phyloP scores from a whole-genome alignment of 140 eudicot genomes.

The Anethum foeniculum region DNA sequence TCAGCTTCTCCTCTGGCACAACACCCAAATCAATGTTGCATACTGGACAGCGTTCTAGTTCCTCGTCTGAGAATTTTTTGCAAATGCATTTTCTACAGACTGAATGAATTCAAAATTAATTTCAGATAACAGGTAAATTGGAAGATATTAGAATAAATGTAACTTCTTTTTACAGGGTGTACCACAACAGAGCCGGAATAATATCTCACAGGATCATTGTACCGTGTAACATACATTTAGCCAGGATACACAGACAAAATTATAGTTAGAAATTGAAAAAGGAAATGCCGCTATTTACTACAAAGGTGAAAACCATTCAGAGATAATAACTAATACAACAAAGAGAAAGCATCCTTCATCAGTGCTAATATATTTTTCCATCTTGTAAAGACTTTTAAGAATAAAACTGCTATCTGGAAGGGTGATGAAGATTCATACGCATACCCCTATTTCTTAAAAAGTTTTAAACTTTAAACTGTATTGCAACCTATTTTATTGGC shows the following conservation, averaged over 20 bases:
- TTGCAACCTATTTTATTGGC: background rate
- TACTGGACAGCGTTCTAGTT: slow-evolving; percentile 73
- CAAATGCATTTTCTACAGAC: slow-evolving; percentile 92
- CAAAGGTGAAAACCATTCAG: background rate
- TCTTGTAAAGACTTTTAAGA: background rate
- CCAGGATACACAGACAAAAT: background rate
- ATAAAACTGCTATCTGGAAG: background rate
- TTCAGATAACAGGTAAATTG: slow-evolving; percentile 7
- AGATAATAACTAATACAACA: background rate
- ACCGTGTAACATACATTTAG: background rate
- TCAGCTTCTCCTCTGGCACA: slow-evolving; percentile 74
- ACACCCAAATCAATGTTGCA: slow-evolving; percentile 70
- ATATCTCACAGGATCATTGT: background rate
- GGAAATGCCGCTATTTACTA: background rate
- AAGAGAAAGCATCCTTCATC: background rate
- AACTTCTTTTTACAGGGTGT: background rate
- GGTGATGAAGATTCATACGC: background rate
- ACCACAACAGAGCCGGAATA: background rate
- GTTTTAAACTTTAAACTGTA: background rate
- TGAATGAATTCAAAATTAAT: slow-evolving; percentile 24
- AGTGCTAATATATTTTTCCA: background rate
- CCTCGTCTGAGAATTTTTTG: slow-evolving; percentile 74
- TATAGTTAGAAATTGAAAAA: background rate
- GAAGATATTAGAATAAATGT: background rate
- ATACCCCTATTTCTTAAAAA: background rate